Evolutionary conservation across 179 eudicot genomes (phyloP).

Genomic region (Gypsophila paniculata): DNA sequence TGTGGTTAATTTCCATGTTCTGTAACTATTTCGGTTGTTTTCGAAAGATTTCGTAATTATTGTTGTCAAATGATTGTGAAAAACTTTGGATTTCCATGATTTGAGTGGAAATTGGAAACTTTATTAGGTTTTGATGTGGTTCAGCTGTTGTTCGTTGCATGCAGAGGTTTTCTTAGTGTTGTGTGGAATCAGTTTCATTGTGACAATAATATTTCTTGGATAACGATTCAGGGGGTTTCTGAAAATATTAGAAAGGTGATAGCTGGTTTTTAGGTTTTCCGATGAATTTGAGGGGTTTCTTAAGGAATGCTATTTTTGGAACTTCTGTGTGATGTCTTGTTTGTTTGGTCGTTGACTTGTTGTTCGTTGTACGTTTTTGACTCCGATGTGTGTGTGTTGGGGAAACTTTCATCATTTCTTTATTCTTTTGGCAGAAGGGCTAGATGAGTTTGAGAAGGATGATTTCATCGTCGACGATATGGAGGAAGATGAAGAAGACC

Average conservation of each 20-base stretch:
- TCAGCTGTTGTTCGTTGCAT: background rate
- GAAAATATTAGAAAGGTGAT: background rate
- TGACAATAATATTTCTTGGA: background rate
- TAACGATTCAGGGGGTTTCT: background rate
- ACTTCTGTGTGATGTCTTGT: background rate
- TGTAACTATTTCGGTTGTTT: no score
- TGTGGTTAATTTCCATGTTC: no score
- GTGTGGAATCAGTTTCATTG: background rate
- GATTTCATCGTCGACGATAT: conserved; percentile 87
- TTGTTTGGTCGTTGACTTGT: background rate
- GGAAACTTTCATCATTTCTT: background rate
- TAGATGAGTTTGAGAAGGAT: conserved; percentile 86
- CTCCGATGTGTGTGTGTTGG: background rate
- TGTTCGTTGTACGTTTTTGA: background rate
- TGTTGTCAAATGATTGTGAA: background rate
- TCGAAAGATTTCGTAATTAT: no score
- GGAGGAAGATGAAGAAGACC: conserved; percentile 75
- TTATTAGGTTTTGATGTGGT: background rate
- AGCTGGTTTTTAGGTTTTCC: background rate
- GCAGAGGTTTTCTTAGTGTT: background rate
- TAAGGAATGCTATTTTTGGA: background rate
- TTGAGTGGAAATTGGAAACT: background rate
- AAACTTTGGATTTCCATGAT: background rate
- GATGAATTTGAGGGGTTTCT: background rate
- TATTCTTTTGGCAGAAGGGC: conserved; percentile 50